Evolutionary conservation across 2,329 filamentous ascomycete species (phyloP).

Genomic region (Dactylonectria macrodidyma): DNA sequence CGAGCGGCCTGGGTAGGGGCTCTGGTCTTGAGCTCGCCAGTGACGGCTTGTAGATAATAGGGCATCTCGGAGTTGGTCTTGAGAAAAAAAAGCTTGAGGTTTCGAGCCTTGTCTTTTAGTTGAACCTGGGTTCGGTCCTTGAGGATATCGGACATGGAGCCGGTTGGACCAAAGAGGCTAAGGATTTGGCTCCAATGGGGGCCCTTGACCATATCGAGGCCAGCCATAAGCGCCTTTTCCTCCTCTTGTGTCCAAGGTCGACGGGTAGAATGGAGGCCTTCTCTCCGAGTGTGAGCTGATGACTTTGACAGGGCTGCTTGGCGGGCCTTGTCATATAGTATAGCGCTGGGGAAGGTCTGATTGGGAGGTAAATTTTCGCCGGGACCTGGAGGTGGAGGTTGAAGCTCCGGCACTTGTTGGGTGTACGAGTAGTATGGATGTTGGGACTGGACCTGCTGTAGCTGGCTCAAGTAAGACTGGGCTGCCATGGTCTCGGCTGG

Average conservation of each 20-base stretch:
- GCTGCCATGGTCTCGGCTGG: slow-evolving; percentile 52
- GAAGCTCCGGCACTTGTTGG: slow-evolving; percentile 55
- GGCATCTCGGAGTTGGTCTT: slow-evolving; percentile 94
- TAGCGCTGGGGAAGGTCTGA: slow-evolving; percentile 68
- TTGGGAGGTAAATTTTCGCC: slow-evolving; percentile 67
- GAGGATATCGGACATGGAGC: slow-evolving; percentile 84
- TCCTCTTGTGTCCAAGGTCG: slow-evolving; percentile 92
- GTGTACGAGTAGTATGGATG: slow-evolving; percentile 54
- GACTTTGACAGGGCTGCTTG: slow-evolving; percentile 72
- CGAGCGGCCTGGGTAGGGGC: slow-evolving; percentile 82
- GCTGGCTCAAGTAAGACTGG: slow-evolving; percentile 56
- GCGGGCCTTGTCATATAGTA: slow-evolving; percentile 71
- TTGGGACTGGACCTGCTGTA: slow-evolving; percentile 57
- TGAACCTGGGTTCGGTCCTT: slow-evolving; percentile 94
- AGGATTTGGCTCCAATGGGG: slow-evolving; percentile 96
- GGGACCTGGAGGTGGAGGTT: slow-evolving; percentile 47
- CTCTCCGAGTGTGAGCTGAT: slow-evolving; percentile 67
- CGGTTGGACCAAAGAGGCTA: slow-evolving; percentile 84
- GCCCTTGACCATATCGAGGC: slow-evolving; percentile 89
- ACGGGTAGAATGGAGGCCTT: slow-evolving; percentile 74
- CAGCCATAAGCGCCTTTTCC: slow-evolving; percentile 90
- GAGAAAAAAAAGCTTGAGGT: slow-evolving; percentile 91
- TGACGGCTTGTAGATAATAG: slow-evolving; percentile 88
- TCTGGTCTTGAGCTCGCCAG: slow-evolving; percentile 89
- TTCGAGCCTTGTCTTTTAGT: slow-evolving; percentile 91